Percentiles rank a stretch among this genome's conserved stretches.
phyloP scores from a whole-genome alignment of 768 basidiomycete species.

The Mycena maculata region DNA sequence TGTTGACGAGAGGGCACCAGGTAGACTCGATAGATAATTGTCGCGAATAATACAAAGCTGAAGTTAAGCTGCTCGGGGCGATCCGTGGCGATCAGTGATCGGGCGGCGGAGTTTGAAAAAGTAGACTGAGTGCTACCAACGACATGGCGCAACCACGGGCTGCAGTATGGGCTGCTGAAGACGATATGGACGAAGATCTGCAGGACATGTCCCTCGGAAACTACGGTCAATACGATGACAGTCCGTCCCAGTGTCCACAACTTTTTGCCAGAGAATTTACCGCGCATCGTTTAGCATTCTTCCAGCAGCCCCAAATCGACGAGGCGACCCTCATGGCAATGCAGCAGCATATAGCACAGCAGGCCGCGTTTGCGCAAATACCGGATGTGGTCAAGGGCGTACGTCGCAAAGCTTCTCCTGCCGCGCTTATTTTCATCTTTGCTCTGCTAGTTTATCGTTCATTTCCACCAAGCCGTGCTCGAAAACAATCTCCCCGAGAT shows the following conservation, averaged over 20 bases:
- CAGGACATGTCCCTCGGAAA: constrained; percentile 75
- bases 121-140: too few relatives aligned
- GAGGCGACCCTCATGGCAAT: constrained; percentile 76
- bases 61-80: too few relatives aligned
- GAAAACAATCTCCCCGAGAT: constrained; percentile 93
- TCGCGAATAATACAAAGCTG: too few relatives aligned
- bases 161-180: constrained; percentile 77
- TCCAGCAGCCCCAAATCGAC: constrained; percentile 73
- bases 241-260: constrained; percentile 47
- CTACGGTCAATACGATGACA: constrained; percentile 81
- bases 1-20: too few relatives aligned
- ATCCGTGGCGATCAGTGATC: too few relatives aligned
- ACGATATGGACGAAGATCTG: constrained; percentile 80
- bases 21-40: too few relatives aligned
- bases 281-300: constrained; percentile 50
- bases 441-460: constrained; percentile 83
- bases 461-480: constrained; percentile 93
- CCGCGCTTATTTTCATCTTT: constrained; percentile 22
- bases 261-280: constrained; percentile 18
- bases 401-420: constrained; percentile 42
- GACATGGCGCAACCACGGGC: constrained; percentile 75
- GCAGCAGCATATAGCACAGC: constrained; percentile 88
- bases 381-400: constrained; percentile 92
- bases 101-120: too few relatives aligned
- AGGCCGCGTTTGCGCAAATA: constrained; percentile 83